Evolutionary conservation across 352 stramenopile species (phyloP), one percentile per base, ranked within the genome.

Genomic region (Globisporangium megalacanthum): DNA sequence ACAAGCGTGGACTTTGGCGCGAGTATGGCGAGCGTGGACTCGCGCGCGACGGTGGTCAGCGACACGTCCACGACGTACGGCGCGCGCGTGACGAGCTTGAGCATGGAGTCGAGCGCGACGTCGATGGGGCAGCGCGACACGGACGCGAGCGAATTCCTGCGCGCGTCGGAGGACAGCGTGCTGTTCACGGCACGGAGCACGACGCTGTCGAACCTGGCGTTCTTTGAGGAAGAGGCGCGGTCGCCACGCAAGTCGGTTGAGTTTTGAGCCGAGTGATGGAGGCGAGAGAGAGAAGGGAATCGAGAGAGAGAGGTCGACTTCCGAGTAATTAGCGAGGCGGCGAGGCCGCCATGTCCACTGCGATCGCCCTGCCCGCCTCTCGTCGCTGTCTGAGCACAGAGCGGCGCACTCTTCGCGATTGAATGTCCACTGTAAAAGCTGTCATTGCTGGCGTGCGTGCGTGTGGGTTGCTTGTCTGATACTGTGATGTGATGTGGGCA

Each of bases 131-230:
- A 63, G 49, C 66, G 70, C 37, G 60, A 75, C 48, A 79, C 68
- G 3, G 68, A 62, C 17, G 70, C 65, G 4, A 77, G 66, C 49
- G 71, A 79, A 41, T 45, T 72, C 52, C 56, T 75, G 54, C 49
- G 69, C 60, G 63, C 60, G 29, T 76, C 68, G 42, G 62, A 70
- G 22, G 56, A 68, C 19, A 61, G 54, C 53, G 48, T 61, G 33
- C 44, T 61, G 60, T 55, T 69, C 35, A 68, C 50, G 20, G 71
- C 52, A 25, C 75, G 64, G 22, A 77, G 61, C 49, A n/a, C n/a
- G n/a, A n/a, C n/a, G n/a, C n/a, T n/a, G n/a, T 53, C 61, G 7
- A 58, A 64, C 8, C 41, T 81, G 19, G 68, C 72, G 4, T 75
- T 77, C 46, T 69, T 68, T 29, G 45, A 55, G 14, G 58, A 62